Evolutionary conservation across 495 filamentous ascomycete species (phyloP).

Genomic region (Talaromyces liani): DNA sequence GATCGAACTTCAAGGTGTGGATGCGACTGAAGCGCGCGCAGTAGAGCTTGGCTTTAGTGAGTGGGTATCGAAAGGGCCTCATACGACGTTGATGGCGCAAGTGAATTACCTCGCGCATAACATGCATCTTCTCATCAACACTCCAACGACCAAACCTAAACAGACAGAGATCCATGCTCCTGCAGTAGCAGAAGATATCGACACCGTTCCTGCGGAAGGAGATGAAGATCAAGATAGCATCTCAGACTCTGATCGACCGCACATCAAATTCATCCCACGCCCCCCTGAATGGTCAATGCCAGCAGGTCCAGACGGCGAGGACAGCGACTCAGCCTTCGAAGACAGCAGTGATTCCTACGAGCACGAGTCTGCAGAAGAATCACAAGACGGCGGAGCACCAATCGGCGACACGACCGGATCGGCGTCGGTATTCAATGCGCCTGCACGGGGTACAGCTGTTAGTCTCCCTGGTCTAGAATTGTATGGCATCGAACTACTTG

Average conservation of each 20-base stretch:
- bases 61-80: constrained; percentile 46
- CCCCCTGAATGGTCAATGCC: constrained; percentile 70
- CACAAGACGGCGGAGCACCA: constrained; percentile 35
- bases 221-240: background rate
- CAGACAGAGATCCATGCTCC: background rate
- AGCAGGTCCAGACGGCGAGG: constrained; percentile 24
- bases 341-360: constrained; percentile 34
- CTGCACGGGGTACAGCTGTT: constrained; percentile 65
- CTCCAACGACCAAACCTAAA: constrained; percentile 20
- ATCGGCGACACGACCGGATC: constrained; percentile 18
- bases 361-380: constrained; percentile 39
- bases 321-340: constrained; percentile 28
- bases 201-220: background rate
- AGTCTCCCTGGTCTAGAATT: constrained; percentile 80
- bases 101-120: constrained; percentile 74
- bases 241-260: constrained; percentile 38
- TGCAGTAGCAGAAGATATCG: background rate
- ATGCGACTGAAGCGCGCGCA: constrained; percentile 48
- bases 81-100: constrained; percentile 62
- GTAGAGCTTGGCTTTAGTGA: constrained; percentile 60
- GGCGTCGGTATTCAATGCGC: constrained; percentile 10
- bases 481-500: constrained; percentile 72
- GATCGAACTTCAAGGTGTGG: constrained; percentile 58
- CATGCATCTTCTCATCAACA: constrained; percentile 60
- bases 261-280: constrained; percentile 69